These are phyloP conservation scores for Eucalyptus grandis DNA, from an alignment of 345 rosid genomes.

Conservation along the genomic window DNA sequence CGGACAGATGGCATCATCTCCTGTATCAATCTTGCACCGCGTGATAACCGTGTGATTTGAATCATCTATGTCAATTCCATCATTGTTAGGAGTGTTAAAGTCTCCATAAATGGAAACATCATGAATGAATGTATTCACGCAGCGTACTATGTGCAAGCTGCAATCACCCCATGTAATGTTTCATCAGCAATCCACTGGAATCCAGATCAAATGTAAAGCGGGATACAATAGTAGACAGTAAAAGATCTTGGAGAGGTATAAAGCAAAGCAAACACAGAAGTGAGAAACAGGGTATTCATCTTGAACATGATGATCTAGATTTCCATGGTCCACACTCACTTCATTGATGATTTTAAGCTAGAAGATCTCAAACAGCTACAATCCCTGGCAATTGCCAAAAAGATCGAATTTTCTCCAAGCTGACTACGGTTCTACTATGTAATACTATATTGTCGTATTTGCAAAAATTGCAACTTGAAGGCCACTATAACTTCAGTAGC, in stretches of 20 bases:
- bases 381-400: not conserved
- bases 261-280: not conserved
- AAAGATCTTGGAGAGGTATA: not conserved
- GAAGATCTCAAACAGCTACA: not conserved
- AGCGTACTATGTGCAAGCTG: constrained; percentile 79
- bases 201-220: not conserved
- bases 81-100: constrained; percentile 82
- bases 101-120: constrained; percentile 76
- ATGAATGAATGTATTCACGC: constrained; percentile 43
- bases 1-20: constrained; percentile 88
- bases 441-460: too few relatives aligned
- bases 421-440: not conserved
- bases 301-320: not conserved
- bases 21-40: constrained; percentile 65
- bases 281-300: not conserved
- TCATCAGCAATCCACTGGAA: not conserved
- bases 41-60: constrained; percentile 61
- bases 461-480: not conserved
- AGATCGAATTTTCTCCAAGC: not conserved
- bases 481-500: too few relatives aligned
- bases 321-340: not conserved
- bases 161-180: constrained; percentile 3
- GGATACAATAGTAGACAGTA: not conserved
- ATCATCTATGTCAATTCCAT: constrained; percentile 85
- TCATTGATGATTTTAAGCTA: not conserved